Evolutionary conservation across 2,329 filamentous ascomycete species (phyloP).

Genomic region (Tolypocladium pustulatum): DNA sequence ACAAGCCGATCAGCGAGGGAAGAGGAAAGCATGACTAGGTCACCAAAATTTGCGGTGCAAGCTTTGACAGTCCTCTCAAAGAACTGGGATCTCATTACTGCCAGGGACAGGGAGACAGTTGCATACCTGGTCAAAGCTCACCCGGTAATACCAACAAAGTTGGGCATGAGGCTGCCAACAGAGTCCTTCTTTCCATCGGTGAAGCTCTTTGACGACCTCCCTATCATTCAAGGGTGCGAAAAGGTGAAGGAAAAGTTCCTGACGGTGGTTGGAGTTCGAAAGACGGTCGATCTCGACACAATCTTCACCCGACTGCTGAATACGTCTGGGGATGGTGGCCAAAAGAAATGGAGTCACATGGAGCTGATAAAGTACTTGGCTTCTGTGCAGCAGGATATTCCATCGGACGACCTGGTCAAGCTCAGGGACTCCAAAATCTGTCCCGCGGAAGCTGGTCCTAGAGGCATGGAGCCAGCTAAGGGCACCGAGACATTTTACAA

Average conservation of each 20-base stretch:
- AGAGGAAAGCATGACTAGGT: conserved; percentile 60
- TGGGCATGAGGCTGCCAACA: conserved; percentile 74
- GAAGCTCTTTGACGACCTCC: conserved; percentile 87
- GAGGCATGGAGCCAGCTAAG: conserved; percentile 42
- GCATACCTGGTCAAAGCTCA: conserved; percentile 53
- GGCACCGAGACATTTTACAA: conserved; percentile 50
- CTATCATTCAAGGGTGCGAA: conserved; percentile 64
- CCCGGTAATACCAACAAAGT: conserved; percentile 78
- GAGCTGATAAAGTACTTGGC: conserved; percentile 91
- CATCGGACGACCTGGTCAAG: conserved; percentile 66
- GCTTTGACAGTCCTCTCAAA: conserved; percentile 76
- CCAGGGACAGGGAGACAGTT: conserved; percentile 54
- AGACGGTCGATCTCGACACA: conserved; percentile 88
- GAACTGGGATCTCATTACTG: conserved; percentile 74
- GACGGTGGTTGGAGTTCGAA: conserved; percentile 73
- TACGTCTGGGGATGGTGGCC: conserved; percentile 39
- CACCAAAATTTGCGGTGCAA: conserved; percentile 63
- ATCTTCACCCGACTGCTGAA: conserved; percentile 81
- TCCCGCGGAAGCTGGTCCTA: conserved; percentile 58
- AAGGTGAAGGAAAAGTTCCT: conserved; percentile 88
- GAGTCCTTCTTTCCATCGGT: conserved; percentile 93
- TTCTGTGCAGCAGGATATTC: conserved; percentile 84
- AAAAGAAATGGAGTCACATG: conserved; percentile 77
- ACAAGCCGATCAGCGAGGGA: conserved; percentile 48
- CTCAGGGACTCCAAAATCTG: conserved; percentile 72